phyloP scores from a whole-genome alignment of 179 eudicot genomes.

The Silene coronaria region DNA sequence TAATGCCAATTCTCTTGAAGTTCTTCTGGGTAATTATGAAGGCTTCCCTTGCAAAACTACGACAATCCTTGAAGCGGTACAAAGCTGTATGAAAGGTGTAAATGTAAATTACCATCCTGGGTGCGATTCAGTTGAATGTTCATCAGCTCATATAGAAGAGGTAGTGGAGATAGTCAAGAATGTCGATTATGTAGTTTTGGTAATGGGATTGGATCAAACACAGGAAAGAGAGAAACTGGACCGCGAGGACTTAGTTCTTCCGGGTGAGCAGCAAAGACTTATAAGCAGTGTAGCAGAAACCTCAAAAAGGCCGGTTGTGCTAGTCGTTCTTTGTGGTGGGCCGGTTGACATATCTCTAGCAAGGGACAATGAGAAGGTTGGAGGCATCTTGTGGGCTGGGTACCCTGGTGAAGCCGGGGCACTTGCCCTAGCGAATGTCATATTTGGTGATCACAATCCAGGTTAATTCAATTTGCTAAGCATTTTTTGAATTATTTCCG shows the following conservation, averaged over 20 bases:
- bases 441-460: slow-evolving; percentile 63
- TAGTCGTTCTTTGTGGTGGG: slow-evolving; percentile 57
- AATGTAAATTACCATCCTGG: slow-evolving; percentile 38
- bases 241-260: slow-evolving; percentile 42
- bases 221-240: slow-evolving; percentile 56
- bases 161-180: slow-evolving; percentile 38
- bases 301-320: slow-evolving; percentile 45
- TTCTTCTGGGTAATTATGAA: slow-evolving; percentile 49
- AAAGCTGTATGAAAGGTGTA: slow-evolving; percentile 27
- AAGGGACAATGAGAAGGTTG: slow-evolving; percentile 39
- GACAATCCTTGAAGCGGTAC: slow-evolving; percentile 44
- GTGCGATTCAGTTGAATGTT: slow-evolving; percentile 43
- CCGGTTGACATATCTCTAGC: slow-evolving; percentile 51
- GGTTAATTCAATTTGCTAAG: slow-evolving; percentile 29
- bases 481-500: neutral
- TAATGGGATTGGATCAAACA: slow-evolving; percentile 65
- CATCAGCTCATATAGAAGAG: slow-evolving; percentile 18
- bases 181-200: slow-evolving; percentile 48
- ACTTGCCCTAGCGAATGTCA: slow-evolving; percentile 48
- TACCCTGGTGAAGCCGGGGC: slow-evolving; percentile 69
- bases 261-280: slow-evolving; percentile 51
- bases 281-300: slow-evolving; percentile 42
- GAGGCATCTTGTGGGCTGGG: slow-evolving; percentile 63
- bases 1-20: slow-evolving; percentile 41
- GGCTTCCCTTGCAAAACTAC: slow-evolving; percentile 37